Evolutionary conservation across 208 protist genomes (phyloP).

Genomic region (Leishmania guyanensis): DNA sequence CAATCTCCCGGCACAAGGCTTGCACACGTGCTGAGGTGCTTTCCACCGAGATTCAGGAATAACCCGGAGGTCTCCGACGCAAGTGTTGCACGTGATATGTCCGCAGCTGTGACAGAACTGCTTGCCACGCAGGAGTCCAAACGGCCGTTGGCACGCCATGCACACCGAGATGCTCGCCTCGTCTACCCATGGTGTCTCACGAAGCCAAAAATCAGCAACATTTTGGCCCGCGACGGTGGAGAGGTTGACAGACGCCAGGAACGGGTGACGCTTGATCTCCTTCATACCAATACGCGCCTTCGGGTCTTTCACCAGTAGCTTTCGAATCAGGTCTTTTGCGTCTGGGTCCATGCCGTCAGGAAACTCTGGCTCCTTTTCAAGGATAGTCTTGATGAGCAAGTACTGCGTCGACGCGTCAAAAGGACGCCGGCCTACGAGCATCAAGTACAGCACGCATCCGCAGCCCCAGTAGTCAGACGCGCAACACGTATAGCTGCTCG

Average conservation of each 20-base stretch:
- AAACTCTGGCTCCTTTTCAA: conserved; percentile 85
- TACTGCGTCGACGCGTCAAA: conserved; percentile 90
- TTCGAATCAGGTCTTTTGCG: conserved; percentile 77
- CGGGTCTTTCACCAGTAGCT: conserved; percentile 76
- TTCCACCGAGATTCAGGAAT: conserved; percentile 48
- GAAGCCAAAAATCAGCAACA: conserved; percentile 61
- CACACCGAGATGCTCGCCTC: conserved; percentile 63
- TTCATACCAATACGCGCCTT: conserved; percentile 61
- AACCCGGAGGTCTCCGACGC: conserved; percentile 39
- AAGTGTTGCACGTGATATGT: conserved; percentile 81
- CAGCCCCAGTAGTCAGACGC: conserved; percentile 95
- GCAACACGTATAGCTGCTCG: conserved; percentile 91
- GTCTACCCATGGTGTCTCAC: conserved; percentile 86
- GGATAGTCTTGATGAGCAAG: conserved; percentile 85
- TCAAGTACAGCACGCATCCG: conserved; percentile 93
- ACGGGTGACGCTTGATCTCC: conserved; percentile 79
- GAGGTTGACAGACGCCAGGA: conserved; percentile 75
- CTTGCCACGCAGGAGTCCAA: conserved; percentile 57
- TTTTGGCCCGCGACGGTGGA: conserved; percentile 41
- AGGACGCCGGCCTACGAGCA: conserved; percentile 83
- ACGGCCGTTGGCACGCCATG: conserved; percentile 59
- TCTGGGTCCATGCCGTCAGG: conserved; percentile 63
- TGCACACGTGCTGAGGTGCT: conserved; percentile 56
- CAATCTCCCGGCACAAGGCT: conserved; percentile 29
- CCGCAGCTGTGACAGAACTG: conserved; percentile 90